Base-by-base conservation (phyloP, 2,329 filamentous ascomycete species). In the Neofusicoccum umdonicola region DNA sequence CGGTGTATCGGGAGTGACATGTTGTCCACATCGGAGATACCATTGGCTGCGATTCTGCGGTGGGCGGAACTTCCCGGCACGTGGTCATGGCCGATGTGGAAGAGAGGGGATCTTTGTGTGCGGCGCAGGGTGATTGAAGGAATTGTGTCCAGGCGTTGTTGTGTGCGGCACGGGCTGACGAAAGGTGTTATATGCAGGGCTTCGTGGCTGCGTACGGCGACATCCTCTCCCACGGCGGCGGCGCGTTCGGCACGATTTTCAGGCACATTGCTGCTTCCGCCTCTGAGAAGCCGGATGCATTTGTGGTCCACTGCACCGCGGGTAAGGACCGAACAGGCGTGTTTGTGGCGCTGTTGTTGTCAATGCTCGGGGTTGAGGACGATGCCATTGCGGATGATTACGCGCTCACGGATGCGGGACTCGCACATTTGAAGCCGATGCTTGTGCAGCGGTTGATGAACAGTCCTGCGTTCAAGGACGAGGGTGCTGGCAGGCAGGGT, bases 321-420 rank as follows among this genome's bases (percentile, higher is more conserved):
- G 90, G 90, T 12, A 93, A 93, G 76, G 90, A 93, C 74, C 83
- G 90, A 48, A 93, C 90, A 0, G 90, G 90, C 2, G 83, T 93
- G 4, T 77, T 92, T 50, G 85, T 86, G 56, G 90, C 88, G 3
- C 70, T 93, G 45, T 73, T 93, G 8, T 80, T 92, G 44, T 78
- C 84, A 31, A 80, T 92, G 34, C 87, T 87, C 8, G 87, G 87
- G 3, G 87, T 91, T 0, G 75, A 81, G 1, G 82, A 87, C 67
- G 79, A 88, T 83, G n/a, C 56, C 1, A 74, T 77, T 34, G 88
- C 88, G 0, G 76, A 83, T 9, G 90, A 93, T 74, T 93, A 93
- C 73, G 79, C 83, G 15, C 78, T 91, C 9, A 91, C 88, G 0
- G 86, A 90, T 58, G 69, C 80, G 1, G 89, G 90, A 58, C 22